Percentiles rank a stretch among this genome's conserved stretches.
phyloP scores from a whole-genome alignment of 768 basidiomycete species.

The Nidularia pulvinata region DNA sequence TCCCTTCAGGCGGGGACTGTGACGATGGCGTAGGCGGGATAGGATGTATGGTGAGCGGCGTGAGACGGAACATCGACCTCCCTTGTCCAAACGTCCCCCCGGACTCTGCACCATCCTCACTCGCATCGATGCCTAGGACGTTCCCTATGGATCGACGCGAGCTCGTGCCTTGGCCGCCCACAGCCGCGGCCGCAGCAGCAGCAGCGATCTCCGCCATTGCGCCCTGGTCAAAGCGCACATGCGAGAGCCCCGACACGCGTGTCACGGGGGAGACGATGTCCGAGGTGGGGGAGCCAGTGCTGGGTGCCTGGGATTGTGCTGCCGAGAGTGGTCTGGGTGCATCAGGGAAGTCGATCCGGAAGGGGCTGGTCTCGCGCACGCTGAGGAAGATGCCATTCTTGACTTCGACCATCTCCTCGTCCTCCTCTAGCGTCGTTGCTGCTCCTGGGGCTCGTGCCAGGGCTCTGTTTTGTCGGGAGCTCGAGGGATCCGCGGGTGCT shows the following conservation, averaged over 20 bases:
- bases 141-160: not conserved
- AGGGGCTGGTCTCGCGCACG: constrained; percentile 43
- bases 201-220: not conserved
- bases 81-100: constrained; percentile 9
- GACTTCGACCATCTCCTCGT: constrained; percentile 5
- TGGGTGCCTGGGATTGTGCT: not conserved
- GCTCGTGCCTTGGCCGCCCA: not conserved
- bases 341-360: constrained; percentile 34
- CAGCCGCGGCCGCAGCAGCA: not conserved
- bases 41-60: constrained; percentile 17
- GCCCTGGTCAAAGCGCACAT: constrained; percentile 13
- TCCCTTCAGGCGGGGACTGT: not conserved
- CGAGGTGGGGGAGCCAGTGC: not conserved
- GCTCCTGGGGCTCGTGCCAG: not conserved
- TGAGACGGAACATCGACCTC: constrained; percentile 16
- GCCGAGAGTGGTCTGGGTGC: not conserved
- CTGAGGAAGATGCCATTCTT: constrained; percentile 21
- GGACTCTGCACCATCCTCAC: constrained; percentile 7
- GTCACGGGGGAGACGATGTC: not conserved
- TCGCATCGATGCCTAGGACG: not conserved
- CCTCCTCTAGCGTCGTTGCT: not conserved
- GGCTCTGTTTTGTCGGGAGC: not conserved
- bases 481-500: not conserved
- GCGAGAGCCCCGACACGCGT: constrained; percentile 3
- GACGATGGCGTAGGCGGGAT: constrained; percentile 1